These are phyloP conservation scores for Xerocomus minutiporus DNA, from an alignment of 1,284 basidiomycete genomes.

Conservation along the genomic window DNA sequence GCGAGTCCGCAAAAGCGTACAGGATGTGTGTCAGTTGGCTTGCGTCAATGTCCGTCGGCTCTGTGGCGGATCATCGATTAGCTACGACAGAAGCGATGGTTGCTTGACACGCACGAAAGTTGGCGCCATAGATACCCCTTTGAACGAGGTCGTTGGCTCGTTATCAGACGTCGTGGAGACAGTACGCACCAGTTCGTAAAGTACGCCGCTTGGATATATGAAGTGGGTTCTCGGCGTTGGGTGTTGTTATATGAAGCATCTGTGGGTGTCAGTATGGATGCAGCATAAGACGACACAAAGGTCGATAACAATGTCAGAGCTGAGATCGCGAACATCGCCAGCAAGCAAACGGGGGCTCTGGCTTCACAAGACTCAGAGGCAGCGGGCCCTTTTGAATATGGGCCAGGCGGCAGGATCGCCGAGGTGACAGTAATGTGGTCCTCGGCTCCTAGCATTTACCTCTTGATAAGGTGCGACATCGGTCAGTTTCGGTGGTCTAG, in stretches of 20 bases:
- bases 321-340: conserved; percentile 1
- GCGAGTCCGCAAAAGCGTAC: conserved; percentile 83
- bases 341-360: neutral
- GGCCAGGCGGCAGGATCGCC: conserved; percentile 1
- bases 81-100: neutral
- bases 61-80: conserved; percentile 34
- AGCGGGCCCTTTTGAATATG: conserved; percentile 15
- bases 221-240: conserved; percentile 44
- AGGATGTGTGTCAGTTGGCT: conserved; percentile 70
- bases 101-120: conserved; percentile 56
- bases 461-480: conserved; percentile 18
- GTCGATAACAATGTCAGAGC: conserved; percentile 10
- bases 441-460: conserved; percentile 10
- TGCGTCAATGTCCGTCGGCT: conserved; percentile 56
- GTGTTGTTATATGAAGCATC: conserved; percentile 21
- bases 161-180: conserved; percentile 1
- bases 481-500: conserved; percentile 13
- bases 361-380: neutral
- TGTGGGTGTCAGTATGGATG: conserved; percentile 7
- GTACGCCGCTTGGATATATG: conserved; percentile 57
- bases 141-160: conserved; percentile 6
- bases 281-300: conserved; percentile 10
- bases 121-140: conserved; percentile 79
- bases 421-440: conserved; percentile 7
- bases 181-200: conserved; percentile 57